These are phyloP conservation scores for Pulveroboletus frians DNA, from an alignment of 768 basidiomycete genomes.

Conservation along the genomic window DNA sequence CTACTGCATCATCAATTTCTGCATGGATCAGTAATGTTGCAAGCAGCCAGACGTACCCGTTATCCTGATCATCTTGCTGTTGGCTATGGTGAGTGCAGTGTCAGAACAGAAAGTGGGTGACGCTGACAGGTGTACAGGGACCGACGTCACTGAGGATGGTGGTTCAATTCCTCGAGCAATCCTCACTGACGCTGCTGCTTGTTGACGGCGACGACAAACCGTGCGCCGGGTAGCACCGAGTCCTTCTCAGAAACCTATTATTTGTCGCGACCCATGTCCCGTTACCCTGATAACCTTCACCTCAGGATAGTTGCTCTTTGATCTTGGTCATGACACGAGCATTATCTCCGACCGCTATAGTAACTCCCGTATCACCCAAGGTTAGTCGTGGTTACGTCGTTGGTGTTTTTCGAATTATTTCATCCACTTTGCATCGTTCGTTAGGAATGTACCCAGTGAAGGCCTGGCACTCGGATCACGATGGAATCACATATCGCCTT, in stretches of 20 bases:
- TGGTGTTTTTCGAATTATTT: background rate
- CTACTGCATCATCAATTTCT: slow-evolving; percentile 37
- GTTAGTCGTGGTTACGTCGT: background rate
- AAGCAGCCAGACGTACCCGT: slow-evolving; percentile 47
- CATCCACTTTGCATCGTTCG: background rate
- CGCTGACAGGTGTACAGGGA: slow-evolving; percentile 28
- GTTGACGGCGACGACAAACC: slow-evolving; percentile 4
- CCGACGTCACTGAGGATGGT: slow-evolving; percentile 23
- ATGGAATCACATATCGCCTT: background rate
- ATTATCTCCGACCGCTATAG: background rate
- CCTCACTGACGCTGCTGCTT: no score
- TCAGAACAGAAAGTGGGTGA: background rate
- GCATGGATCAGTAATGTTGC: background rate
- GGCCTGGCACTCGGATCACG: background rate
- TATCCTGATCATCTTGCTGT: slow-evolving; percentile 72
- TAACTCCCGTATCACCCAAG: background rate
- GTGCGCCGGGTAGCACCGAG: slow-evolving; percentile 5
- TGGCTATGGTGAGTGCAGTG: slow-evolving; percentile 15
- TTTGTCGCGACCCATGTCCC: no score
- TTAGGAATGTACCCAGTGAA: background rate
- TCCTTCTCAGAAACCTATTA: slow-evolving; percentile 28
- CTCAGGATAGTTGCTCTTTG: background rate
- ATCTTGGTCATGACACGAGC: background rate
- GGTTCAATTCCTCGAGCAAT: no score
- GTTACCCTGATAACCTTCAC: no score